phyloP scores from a whole-genome alignment of 2,329 filamentous ascomycete species.

The Sphaerulina populicola region DNA sequence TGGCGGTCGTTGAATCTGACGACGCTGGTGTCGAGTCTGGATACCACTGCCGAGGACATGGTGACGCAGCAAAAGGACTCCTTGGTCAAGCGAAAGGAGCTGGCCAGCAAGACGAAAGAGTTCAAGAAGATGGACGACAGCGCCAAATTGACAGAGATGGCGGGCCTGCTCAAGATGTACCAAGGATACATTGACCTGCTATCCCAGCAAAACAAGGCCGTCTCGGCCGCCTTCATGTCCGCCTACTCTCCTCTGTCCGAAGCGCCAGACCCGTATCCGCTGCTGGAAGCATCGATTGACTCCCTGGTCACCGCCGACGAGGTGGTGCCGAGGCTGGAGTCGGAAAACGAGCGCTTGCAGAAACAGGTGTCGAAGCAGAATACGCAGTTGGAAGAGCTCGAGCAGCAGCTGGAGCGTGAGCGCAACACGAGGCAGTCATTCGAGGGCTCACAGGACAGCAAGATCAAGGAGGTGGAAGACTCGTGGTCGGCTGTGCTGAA shows the following conservation, averaged over 20 bases:
- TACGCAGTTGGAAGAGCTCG: constrained; percentile 71
- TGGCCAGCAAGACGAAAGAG: constrained; percentile 98
- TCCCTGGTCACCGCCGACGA: constrained; percentile 87
- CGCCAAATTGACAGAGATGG: constrained; percentile 78
- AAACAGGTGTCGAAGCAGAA: constrained; percentile 67
- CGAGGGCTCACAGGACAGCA: constrained; percentile 67
- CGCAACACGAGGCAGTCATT: constrained; percentile 62
- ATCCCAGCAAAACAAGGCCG: constrained; percentile 89
- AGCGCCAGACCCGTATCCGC: constrained; percentile 88
- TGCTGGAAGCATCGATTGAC: constrained; percentile 93
- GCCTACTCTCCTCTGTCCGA: constrained; percentile 90
- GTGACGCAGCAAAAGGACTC: constrained; percentile 88
- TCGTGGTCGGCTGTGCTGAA: constrained; percentile 84
- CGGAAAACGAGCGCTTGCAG: constrained; percentile 83
- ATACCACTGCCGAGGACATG: constrained; percentile 90
- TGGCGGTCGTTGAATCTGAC: constrained; percentile 92
- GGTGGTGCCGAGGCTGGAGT: constrained; percentile 77
- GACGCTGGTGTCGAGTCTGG: constrained; percentile 72
- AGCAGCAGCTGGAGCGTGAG: constrained; percentile 72
- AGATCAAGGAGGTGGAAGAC: constrained; percentile 79
- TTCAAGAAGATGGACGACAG: constrained; percentile 90
- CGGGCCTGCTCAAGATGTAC: constrained; percentile 78
- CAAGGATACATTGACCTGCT: constrained; percentile 95
- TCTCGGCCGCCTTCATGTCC: constrained; percentile 86
- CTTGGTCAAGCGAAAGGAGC: constrained; percentile 89